These are phyloP conservation scores for Paxillus involutus DNA, from an alignment of 768 basidiomycete genomes.

Conservation along the genomic window DNA sequence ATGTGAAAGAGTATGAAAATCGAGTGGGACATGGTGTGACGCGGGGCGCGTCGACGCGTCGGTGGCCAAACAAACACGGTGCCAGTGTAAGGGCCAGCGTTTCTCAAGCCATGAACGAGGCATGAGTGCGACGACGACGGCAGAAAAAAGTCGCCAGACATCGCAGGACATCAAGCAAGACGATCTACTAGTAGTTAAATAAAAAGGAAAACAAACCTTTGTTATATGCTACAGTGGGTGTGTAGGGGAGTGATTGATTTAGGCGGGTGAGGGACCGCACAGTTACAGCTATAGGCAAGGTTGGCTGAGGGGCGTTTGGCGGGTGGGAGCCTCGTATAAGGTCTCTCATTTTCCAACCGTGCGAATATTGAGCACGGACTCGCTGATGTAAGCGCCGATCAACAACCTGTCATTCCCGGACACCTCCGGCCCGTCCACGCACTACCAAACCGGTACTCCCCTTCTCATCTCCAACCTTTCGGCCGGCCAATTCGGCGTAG, in stretches of 20 bases:
- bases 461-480: background rate
- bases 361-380: conserved; percentile 35
- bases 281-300: conserved; percentile 38
- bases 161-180: conserved; percentile 22
- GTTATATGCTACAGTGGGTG: conserved; percentile 26
- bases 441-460: background rate
- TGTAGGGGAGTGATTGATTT: conserved; percentile 28
- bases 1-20: conserved; percentile 31
- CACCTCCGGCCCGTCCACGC: conserved; percentile 24
- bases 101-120: conserved; percentile 5
- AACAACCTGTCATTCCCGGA: conserved; percentile 26
- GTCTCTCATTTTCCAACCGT: conserved; percentile 31
- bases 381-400: conserved; percentile 34
- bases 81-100: conserved; percentile 8
- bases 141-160: conserved; percentile 9
- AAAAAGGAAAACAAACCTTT: conserved; percentile 26
- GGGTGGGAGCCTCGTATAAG: conserved; percentile 39
- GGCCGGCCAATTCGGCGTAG: conserved; percentile 23
- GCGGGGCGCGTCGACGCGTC: conserved; percentile 38
- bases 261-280: conserved; percentile 31
- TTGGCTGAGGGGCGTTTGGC: conserved; percentile 36
- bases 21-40: conserved; percentile 25
- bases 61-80: conserved; percentile 36
- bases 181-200: conserved; percentile 22
- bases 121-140: conserved; percentile 28